Evolutionary conservation across 352 stramenopile genomes (phyloP), one percentile per base, ranked within the genome.

Genomic region (Blastocystis sp.): DNA sequence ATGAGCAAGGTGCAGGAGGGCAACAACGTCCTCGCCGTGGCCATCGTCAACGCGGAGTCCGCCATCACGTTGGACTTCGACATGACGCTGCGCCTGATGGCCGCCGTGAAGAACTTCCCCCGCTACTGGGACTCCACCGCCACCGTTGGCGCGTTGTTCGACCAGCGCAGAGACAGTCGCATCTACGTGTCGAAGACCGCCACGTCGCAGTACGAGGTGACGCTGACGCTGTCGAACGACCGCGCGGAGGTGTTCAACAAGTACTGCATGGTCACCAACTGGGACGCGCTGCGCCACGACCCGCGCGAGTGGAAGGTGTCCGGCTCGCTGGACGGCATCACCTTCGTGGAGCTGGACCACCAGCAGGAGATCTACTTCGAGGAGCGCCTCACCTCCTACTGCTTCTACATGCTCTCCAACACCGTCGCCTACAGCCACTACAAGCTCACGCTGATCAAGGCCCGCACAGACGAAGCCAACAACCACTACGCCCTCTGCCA

Each of bases 391-490:
- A 38, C 40, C 23, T n/a, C 40, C 21, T 71, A 80, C 48, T 80
- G 70, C 41, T 80, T 80, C 70, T 80, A 80, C 23, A 80, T 80
- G 70, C 70, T 40, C 23, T 56, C 48, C 17, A 80, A 80, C n/a
- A 80, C 43, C n/a, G 19, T 56, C n/a, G 70, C 70, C 19, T 80
- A 80, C n/a, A 2, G n/a, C 53, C 14, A 21, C n/a, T 80, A 80
- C 59, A 61, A 38, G 14, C 23, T 71, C 28, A 2, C 14, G 10
- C 5, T 71, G 40, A 71, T 7, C 19, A 38, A 2, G 10, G 43
- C 23, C 43, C 64, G 64, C 48, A 34, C 28, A 0, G 28, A 34
- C 28, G 28, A 34, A 34, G 28, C 28, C 28, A 34, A 34, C 28
- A 41, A 5, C 64, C 19, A 21, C 23, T 52, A n/a, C 9, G 64